Base-by-base conservation (phyloP, 352 stramenopile species). In the Phytophthora foliorum region DNA sequence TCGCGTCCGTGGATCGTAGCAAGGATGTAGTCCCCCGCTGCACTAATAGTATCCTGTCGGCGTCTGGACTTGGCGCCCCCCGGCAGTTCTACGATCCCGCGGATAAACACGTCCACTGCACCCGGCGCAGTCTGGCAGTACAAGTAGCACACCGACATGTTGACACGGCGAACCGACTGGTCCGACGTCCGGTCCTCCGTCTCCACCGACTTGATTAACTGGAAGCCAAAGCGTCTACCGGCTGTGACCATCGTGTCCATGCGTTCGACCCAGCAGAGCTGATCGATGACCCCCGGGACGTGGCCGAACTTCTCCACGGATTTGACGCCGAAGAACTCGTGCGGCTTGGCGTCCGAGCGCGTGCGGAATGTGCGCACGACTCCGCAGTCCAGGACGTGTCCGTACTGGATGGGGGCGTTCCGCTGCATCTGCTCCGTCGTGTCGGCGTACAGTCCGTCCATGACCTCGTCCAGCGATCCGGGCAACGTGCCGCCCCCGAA, bases 171-270 rank as follows among this genome's bases (percentile, higher is more conserved):
- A 25, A 70, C 54, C 8, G 65, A 67, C 16, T 53, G 52, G 16
- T 77, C 52, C 5, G 67, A 56, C 19, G 19, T 48, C 0, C 45
- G 24, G 27, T 70, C 63, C 38, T 72, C 77, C 14, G 75, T 74
- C 46, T 83, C 78, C n/a, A 89, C 75, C 2, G 79, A 84, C 72
- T 91, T 91, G 49, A 91, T 61, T 29, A 91, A 60, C 32, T 91
- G 83, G 56, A 80, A 91, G 0, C 83, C 83, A 29, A 88, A 89
- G 19, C 45, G 52, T 55, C 45, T 54, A 13, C 51, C 49, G 1
- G 50, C 57, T 8, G 38, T 61, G 31, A 65, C 56, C 63, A 55
- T 52, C 50, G 41, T 58, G 65, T 69, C 78, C 65, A 72, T 68
- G n/a, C 70, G 64, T 38, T 91, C 83, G 16, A 90, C 70, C 78